These are phyloP conservation scores for Chenopodium suecicum DNA, from an alignment of 148 eudicot species.

Conservation along the genomic window DNA sequence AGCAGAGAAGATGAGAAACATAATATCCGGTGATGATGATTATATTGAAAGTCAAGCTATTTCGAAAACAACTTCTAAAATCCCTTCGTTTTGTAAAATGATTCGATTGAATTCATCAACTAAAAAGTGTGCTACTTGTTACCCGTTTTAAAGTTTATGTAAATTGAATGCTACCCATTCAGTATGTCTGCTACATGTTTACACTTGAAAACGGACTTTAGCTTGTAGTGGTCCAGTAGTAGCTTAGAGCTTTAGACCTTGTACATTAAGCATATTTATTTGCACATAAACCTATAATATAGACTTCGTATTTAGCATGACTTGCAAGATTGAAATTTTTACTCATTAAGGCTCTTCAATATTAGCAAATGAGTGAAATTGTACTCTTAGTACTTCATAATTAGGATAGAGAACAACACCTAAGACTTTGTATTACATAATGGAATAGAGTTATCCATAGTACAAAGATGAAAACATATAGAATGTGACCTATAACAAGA, in stretches of 20 bases:
- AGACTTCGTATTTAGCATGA: no score
- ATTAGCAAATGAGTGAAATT: no score
- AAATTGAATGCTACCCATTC: neutral
- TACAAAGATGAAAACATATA: no score
- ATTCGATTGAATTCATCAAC: slow-evolving; percentile 24
- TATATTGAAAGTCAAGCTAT: neutral
- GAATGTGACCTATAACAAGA: no score
- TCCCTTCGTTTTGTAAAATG: slow-evolving; percentile 32
- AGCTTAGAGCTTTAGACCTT: neutral
- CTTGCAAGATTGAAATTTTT: no score
- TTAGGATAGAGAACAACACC: no score
- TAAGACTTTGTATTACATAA: no score
- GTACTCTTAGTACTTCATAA: no score
- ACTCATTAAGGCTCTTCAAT: no score
- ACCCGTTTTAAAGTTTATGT: slow-evolving; percentile 10
- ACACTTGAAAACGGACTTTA: neutral
- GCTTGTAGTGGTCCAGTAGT: neutral
- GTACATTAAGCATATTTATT: slow-evolving; percentile 7
- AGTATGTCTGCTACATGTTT: no score
- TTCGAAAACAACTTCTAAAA: slow-evolving; percentile 30
- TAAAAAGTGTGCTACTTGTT: slow-evolving; percentile 35
- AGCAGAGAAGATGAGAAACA: slow-evolving; percentile 69
- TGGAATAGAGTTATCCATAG: no score
- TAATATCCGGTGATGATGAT: slow-evolving; percentile 19
- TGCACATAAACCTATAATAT: slow-evolving; percentile 1